These are phyloP conservation scores for Silybum marianum DNA, from an alignment of 129 eudicot species.

Conservation along the genomic window DNA sequence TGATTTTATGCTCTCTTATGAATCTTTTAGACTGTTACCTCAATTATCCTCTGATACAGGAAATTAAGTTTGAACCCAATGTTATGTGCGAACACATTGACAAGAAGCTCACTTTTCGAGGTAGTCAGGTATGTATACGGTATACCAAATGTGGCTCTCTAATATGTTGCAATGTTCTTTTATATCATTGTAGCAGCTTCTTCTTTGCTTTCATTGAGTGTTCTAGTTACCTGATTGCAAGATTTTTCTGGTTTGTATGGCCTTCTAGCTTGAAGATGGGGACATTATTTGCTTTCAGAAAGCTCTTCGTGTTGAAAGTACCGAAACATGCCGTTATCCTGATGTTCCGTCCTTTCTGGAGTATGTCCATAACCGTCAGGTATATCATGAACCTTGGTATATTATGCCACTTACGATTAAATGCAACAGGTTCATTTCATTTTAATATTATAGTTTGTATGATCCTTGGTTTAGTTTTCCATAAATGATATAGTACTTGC, in stretches of 20 bases:
- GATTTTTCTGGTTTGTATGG: not conserved
- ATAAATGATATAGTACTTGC: not conserved
- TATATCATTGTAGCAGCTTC: not conserved
- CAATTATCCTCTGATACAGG: conserved; percentile 34
- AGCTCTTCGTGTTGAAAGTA: conserved; percentile 30
- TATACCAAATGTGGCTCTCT: not conserved
- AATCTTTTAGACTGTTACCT: not conserved
- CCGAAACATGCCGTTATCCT: conserved; percentile 53
- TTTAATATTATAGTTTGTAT: not conserved
- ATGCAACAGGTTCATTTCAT: not conserved
- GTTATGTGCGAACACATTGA: conserved; percentile 71
- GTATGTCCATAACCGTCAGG: conserved; percentile 80
- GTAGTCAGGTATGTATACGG: conserved; percentile 53
- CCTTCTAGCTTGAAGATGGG: conserved; percentile 70
- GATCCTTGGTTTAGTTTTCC: not conserved
- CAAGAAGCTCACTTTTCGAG: conserved; percentile 49
- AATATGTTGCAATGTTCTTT: not conserved
- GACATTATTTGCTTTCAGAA: conserved; percentile 80
- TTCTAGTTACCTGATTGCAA: not conserved
- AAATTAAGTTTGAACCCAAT: conserved; percentile 62
- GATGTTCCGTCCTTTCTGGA: conserved; percentile 69
- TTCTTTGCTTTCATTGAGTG: not conserved
- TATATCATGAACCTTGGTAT: conserved; percentile 14
- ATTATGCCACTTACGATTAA: not conserved
- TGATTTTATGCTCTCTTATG: not conserved